Conservation (phyloP, 805 yeast genomes). For the Wickerhamomyces mucosus region DNA sequence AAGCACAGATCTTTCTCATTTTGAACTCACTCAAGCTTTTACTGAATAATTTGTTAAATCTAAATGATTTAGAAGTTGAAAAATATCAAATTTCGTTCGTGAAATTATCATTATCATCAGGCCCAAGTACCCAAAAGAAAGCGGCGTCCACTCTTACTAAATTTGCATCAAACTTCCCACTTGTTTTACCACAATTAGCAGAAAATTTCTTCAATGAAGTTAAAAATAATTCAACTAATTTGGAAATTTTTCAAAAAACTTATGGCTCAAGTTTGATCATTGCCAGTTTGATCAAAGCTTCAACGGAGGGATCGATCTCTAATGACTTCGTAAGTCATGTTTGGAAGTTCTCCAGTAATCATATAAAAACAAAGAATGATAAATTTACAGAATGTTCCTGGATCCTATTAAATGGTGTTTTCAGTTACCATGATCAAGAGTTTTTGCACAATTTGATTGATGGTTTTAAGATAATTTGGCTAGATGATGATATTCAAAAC, state of each 20-base stretch:
- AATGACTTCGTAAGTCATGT: conserved; percentile 34
- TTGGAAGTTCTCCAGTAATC: conserved; percentile 30
- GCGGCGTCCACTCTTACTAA: conserved; percentile 28
- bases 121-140: conserved; percentile 31
- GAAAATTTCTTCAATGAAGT: conserved; percentile 25
- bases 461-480: conserved; percentile 58
- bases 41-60: conserved; percentile 16
- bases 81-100: conserved; percentile 22
- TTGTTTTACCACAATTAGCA: conserved; percentile 27
- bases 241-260: conserved; percentile 20
- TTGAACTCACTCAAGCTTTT: conserved; percentile 21
- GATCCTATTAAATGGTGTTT: conserved; percentile 53
- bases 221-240: conserved; percentile 23
- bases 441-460: conserved; percentile 46
- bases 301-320: conserved; percentile 34
- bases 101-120: conserved; percentile 27
- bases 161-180: conserved; percentile 24
- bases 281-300: conserved; percentile 25
- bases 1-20: conserved; percentile 4
- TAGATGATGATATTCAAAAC: conserved; percentile 27
- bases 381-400: conserved; percentile 41
- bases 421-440: conserved; percentile 45
- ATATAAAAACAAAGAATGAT: conserved; percentile 26
- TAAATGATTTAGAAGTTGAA: conserved; percentile 17
- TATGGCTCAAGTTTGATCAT: conserved; percentile 32